Evolutionary conservation across 805 yeast species (phyloP), one percentile per base, ranked within the genome.

Genomic region (Yarrowia bubula): DNA sequence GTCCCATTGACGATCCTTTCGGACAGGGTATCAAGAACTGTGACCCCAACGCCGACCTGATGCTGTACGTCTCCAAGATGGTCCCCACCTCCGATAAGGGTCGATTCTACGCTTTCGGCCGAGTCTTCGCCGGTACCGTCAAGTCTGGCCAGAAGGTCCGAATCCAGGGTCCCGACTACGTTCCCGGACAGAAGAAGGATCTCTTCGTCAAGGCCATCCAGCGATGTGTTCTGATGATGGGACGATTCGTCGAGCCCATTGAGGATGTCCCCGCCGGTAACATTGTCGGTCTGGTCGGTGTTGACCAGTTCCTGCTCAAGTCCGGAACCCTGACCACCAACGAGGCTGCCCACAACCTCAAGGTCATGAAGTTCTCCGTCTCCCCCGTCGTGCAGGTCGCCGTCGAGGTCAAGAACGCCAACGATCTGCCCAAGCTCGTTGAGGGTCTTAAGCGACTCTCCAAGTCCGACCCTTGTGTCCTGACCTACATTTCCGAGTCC

Each of bases 211-310:
- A 93, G 89, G 89, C 97, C 75, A 84, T 93, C 78, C 99, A 93
- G 87, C 93, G 99, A 88, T 95, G 97, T 76, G 99, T 93, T 77
- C 86, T 93, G 79, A 93, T 93, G 99, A 93, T 93, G 99, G 99
- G 99, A 81, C 90, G 98, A 85, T 81, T 84, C 81, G 96, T 90
- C 77, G 99, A 93, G 87, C 91, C 93, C 79, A 93, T 93, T 77
- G 98, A 93, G 77, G 98, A 93, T 85, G 90, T 96, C 85, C 98
- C 99, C 80, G 98, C 98, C 76, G 99, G 99, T 90, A 93, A 93
- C 97, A 93, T 93, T 88, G 87, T 92, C 79, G 99, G 98, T 92
- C 85, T 93, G 81, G 98, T 93, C 77, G 99, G 99, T 92, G 90
- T 93, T 77, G 99, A 93, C 84, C 99, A 93, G 87, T 93, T 92